A percentile compares a stretch with the other conserved stretches of the same genome.
These are phyloP conservation scores for Diplotaxis tenuifolia DNA, from an alignment of 345 rosid species.

Conservation along the genomic window DNA sequence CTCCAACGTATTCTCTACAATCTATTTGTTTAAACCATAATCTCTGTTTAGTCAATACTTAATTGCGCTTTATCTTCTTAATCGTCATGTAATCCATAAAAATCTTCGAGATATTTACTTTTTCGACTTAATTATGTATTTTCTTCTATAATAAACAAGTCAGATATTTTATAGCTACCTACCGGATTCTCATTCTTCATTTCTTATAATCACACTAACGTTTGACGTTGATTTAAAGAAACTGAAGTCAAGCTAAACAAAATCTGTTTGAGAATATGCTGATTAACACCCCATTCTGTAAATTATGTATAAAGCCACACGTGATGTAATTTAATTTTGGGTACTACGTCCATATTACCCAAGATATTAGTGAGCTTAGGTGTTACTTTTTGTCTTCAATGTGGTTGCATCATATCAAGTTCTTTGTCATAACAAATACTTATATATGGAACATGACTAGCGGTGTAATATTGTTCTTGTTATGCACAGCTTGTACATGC, in stretches of 20 bases:
- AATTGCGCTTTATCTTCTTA: conserved; percentile 25
- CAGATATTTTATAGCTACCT: conserved; percentile 23
- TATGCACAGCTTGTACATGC: conserved; percentile 13
- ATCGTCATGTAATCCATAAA: conserved; percentile 29
- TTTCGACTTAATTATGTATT: conserved; percentile 7
- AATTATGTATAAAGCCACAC: not conserved
- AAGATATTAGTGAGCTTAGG: conserved; percentile 18
- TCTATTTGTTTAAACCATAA: conserved; percentile 6
- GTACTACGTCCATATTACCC: conserved; percentile 7
- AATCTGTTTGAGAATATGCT: conserved; percentile 19
- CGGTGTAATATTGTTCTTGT: not conserved
- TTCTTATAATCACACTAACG: conserved; percentile 14
- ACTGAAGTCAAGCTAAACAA: conserved; percentile 27
- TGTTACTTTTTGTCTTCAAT: conserved; percentile 3
- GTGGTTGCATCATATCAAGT: conserved; percentile 7
- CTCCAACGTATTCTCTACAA: conserved; percentile 31
- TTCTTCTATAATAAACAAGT: conserved; percentile 17
- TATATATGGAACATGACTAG: not conserved
- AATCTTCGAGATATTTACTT: conserved; percentile 37
- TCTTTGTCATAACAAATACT: not conserved
- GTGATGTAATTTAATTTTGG: conserved; percentile 2
- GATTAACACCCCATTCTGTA: conserved; percentile 1
- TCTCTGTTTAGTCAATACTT: conserved; percentile 23
- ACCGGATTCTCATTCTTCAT: conserved; percentile 5
- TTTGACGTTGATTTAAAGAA: conserved; percentile 37